phyloP scores from a whole-genome alignment of 441 rosid genomes.

The Melastoma candidum region DNA sequence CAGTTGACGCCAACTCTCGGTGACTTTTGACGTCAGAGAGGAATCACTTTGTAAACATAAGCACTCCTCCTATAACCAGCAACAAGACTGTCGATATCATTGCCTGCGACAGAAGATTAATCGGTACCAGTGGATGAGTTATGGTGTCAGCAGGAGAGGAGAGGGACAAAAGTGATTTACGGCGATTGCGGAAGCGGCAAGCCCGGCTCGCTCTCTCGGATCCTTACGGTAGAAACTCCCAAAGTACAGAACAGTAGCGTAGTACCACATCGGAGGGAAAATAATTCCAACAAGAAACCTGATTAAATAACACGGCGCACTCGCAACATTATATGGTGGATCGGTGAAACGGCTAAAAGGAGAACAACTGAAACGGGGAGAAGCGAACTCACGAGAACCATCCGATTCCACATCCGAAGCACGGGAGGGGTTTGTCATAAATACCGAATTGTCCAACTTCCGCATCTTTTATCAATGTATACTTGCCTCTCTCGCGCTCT shows the following conservation, averaged over 20 bases:
- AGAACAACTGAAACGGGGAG: too few species aligned
- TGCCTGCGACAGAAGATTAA: conserved; percentile 3
- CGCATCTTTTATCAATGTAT: conserved; percentile 7
- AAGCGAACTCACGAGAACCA: conserved; percentile 10
- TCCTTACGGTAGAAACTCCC: conserved; percentile 9
- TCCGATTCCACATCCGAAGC: conserved; percentile 12
- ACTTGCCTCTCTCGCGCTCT: conserved; percentile 7
- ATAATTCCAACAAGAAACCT: conserved; percentile 8
- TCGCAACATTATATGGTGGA: too few species aligned
- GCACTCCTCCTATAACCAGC: background rate
- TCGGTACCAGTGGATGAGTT: background rate
- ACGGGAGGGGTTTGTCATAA: conserved; percentile 7
- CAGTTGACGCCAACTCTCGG: too few species aligned
- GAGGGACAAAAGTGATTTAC: background rate
- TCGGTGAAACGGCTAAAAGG: too few species aligned
- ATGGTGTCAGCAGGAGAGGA: background rate
- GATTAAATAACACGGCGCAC: background rate
- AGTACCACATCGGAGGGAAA: conserved; percentile 11
- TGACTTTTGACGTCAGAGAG: too few species aligned
- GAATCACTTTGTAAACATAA: conserved; percentile 1
- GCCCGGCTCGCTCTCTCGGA: conserved; percentile 13
- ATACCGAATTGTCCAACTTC: conserved; percentile 1
- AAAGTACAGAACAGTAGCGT: conserved; percentile 9
- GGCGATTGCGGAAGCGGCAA: conserved; percentile 13
- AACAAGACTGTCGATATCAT: conserved; percentile 6